A percentile compares a stretch with the other conserved stretches of the same genome.
phyloP scores from a whole-genome alignment of 345 rosid species.

The Dipteronia sinensis region DNA sequence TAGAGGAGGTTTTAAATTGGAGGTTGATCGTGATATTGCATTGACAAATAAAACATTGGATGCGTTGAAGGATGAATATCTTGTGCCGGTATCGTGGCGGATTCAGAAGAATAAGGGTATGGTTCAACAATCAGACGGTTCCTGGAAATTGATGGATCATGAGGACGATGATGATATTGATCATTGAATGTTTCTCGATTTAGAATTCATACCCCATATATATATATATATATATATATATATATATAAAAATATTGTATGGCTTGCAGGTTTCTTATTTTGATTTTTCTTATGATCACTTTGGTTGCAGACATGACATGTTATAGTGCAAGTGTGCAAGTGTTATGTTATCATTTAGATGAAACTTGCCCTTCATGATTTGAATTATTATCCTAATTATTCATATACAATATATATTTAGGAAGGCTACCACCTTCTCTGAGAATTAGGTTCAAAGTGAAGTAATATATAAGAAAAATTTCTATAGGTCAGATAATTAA shows the following conservation, averaged over 20 bases:
- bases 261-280: neutral
- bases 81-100: constrained; percentile 65
- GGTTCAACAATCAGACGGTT: constrained; percentile 72
- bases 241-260: neutral
- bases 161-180: constrained; percentile 35
- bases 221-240: too few relatives aligned
- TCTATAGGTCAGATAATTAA: neutral
- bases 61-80: constrained; percentile 53
- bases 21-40: constrained; percentile 57
- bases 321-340: neutral
- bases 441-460: neutral
- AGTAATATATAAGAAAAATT: neutral
- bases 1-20: constrained; percentile 56
- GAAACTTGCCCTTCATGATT: neutral
- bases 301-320: neutral
- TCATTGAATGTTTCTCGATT: constrained; percentile 11
- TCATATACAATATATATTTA: too few relatives aligned
- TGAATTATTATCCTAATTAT: neutral
- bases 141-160: constrained; percentile 77
- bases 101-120: constrained; percentile 62
- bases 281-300: too few relatives aligned
- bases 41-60: constrained; percentile 61
- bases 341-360: neutral
- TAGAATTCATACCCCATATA: too few relatives aligned
- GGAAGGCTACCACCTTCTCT: neutral